These are phyloP conservation scores for Tylopilus sp. DNA, from an alignment of 1,284 basidiomycete genomes.

Conservation along the genomic window DNA sequence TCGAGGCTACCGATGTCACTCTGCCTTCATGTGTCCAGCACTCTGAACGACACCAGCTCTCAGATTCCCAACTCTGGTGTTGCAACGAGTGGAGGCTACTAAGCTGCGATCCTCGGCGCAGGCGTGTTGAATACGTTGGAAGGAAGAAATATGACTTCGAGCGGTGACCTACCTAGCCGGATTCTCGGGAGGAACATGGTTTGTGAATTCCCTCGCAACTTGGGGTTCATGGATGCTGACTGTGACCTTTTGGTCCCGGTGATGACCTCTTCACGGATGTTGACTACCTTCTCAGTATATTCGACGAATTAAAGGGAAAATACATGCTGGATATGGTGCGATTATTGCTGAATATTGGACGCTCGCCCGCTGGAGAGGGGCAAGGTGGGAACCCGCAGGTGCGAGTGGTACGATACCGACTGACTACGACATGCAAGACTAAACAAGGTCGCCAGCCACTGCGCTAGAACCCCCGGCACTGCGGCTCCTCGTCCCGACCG, in stretches of 20 bases:
- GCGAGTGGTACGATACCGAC: too few relatives aligned
- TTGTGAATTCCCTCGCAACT: slow-evolving; percentile 47
- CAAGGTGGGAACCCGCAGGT: too few relatives aligned
- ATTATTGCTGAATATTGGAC: slow-evolving; percentile 51
- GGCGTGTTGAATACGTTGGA: slow-evolving; percentile 63
- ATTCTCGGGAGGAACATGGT: slow-evolving; percentile 56
- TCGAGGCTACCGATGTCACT: slow-evolving; percentile 35
- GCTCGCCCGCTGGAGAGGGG: slow-evolving; percentile 41
- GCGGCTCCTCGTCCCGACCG: slow-evolving; percentile 18
- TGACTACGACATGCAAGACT: too few relatives aligned
- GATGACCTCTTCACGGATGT: slow-evolving; percentile 19
- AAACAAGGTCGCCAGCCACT: too few relatives aligned
- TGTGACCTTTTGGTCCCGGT: slow-evolving; percentile 38
- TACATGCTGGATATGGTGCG: slow-evolving; percentile 42
- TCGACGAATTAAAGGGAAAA: slow-evolving; percentile 47
- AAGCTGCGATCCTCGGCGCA: slow-evolving; percentile 62
- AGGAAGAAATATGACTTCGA: slow-evolving; percentile 56
- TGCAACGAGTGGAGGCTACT: slow-evolving; percentile 57
- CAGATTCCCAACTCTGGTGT: slow-evolving; percentile 53
- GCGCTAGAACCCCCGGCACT: too few relatives aligned
- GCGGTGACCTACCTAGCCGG: slow-evolving; percentile 52
- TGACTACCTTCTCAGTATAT: slow-evolving; percentile 35
- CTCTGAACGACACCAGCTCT: slow-evolving; percentile 40
- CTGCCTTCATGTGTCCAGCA: slow-evolving; percentile 48
- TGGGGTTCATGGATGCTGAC: slow-evolving; percentile 50